These are phyloP conservation scores for Boechera stricta DNA, from an alignment of 345 rosid species.

Conservation along the genomic window DNA sequence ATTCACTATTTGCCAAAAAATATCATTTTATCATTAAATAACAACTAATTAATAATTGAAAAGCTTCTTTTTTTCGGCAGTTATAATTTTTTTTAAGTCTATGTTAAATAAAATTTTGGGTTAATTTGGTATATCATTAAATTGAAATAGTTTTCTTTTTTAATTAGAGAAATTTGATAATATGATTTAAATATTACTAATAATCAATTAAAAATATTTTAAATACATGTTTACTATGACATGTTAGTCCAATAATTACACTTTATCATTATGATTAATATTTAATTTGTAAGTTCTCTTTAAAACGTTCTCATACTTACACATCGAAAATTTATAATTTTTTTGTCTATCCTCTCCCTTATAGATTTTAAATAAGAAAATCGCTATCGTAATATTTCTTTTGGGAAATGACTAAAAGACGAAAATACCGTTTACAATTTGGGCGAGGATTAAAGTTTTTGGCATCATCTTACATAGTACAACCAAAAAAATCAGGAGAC, in stretches of 20 bases:
- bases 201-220: too few relatives aligned
- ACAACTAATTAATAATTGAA: not conserved
- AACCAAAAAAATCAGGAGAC: not conserved
- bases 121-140: not conserved
- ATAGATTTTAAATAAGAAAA: not conserved
- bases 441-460: not conserved
- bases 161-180: not conserved
- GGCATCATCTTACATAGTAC: not conserved
- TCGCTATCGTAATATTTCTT: not conserved
- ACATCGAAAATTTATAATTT: not conserved
- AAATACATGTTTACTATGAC: not conserved
- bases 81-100: not conserved
- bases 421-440: not conserved
- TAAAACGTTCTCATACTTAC: too few relatives aligned
- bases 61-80: slow-evolving; percentile 5
- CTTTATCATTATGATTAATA: not conserved
- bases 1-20: slow-evolving; percentile 25
- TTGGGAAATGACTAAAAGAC: not conserved
- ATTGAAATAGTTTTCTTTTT: too few relatives aligned
- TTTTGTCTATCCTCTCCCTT: not conserved
- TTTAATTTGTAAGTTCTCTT: not conserved
- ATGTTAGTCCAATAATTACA: not conserved
- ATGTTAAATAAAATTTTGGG: not conserved
- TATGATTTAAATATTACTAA: not conserved
- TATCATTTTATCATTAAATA: slow-evolving; percentile 16